phyloP scores from a whole-genome alignment of 176 grass and related monocot genomes.

The Oryza coarctata region DNA sequence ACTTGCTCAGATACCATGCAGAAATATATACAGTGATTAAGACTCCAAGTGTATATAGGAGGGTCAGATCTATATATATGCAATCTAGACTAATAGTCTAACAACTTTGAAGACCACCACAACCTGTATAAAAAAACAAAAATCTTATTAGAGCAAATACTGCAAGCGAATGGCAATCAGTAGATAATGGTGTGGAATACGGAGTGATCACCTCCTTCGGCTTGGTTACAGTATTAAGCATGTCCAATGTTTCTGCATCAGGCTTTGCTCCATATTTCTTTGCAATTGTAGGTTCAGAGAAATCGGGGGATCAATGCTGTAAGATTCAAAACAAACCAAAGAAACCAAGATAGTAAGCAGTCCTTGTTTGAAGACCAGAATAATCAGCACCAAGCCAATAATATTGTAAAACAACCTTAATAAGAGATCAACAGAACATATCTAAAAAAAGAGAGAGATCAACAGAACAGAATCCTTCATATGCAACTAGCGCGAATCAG shows the following conservation, averaged over 20 bases:
- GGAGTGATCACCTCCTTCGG: constrained; percentile 65
- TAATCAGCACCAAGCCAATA: neutral
- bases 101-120: constrained; percentile 65
- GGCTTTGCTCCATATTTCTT: constrained; percentile 89
- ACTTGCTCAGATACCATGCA: too few relatives aligned
- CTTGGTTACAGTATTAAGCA: constrained; percentile 65
- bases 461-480: neutral
- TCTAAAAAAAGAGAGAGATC: too few relatives aligned
- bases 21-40: too few relatives aligned
- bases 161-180: neutral
- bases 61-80: too few relatives aligned
- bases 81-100: too few relatives aligned
- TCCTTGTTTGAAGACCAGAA: neutral
- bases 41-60: too few relatives aligned
- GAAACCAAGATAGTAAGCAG: neutral
- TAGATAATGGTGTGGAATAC: neutral
- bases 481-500: neutral
- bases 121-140: constrained; percentile 37
- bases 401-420: neutral
- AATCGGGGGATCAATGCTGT: constrained; percentile 82
- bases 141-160: neutral
- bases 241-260: constrained; percentile 80
- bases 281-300: constrained; percentile 44
- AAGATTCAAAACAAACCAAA: constrained; percentile 2
- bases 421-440: neutral